Conservation (phyloP, 2,329 filamentous ascomycete genomes). For the Fusarium chaquense region DNA sequence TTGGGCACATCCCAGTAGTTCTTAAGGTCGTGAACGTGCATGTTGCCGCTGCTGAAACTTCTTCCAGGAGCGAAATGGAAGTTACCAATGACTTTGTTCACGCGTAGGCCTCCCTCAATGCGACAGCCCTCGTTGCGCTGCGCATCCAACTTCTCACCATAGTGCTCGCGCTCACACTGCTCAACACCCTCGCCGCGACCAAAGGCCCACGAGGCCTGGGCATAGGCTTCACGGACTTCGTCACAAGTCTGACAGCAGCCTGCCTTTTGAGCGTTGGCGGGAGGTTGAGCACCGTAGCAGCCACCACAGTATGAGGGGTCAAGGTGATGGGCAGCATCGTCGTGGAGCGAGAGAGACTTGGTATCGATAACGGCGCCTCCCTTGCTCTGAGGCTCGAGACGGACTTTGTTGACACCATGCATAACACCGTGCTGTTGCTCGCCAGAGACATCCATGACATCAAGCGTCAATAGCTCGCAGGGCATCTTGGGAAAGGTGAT, state of each 20-base stretch:
- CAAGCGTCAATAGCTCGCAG: constrained; percentile 94
- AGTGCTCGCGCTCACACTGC: constrained; percentile 95
- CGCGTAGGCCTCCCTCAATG: constrained; percentile 89
- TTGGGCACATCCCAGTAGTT: constrained; percentile 87
- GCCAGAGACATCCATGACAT: constrained; percentile 99
- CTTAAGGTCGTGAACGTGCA: constrained; percentile 97
- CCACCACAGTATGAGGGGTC: constrained; percentile 92
- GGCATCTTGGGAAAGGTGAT: constrained; percentile 94
- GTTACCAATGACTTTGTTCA: constrained; percentile 99
- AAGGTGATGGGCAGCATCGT: constrained; percentile 80
- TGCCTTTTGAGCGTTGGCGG: constrained; percentile 77
- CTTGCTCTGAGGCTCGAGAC: constrained; percentile 77
- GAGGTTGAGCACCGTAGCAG: constrained; percentile 88
- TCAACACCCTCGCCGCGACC: constrained; percentile 92
- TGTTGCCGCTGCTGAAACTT: constrained; percentile 94
- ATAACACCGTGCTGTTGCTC: constrained; percentile 95
- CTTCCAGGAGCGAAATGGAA: constrained; percentile 98
- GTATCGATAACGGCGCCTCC: constrained; percentile 81
- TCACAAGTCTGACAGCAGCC: constrained; percentile 98
- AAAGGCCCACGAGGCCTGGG: constrained; percentile 90
- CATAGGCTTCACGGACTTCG: constrained; percentile 95
- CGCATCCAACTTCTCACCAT: constrained; percentile 85
- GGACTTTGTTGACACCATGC: constrained; percentile 92
- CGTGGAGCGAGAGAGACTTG: constrained; percentile 73
- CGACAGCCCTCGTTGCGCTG: constrained; percentile 94